Conservation (phyloP, 805 yeast genomes). For the Barnettozyma salicaria region DNA sequence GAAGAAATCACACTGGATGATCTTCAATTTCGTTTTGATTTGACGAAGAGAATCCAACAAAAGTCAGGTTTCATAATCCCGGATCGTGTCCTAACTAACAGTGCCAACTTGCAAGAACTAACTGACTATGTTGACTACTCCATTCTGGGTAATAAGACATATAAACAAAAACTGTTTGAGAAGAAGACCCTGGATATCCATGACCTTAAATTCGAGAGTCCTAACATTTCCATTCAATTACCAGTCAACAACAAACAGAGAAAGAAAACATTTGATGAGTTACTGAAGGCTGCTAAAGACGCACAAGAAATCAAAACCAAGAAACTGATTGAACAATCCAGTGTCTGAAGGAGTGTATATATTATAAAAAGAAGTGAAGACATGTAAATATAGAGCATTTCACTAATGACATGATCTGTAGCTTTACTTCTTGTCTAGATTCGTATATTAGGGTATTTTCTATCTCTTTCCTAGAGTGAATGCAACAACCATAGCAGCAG, state of each 20-base stretch:
- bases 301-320: conserved; percentile 22
- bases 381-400: conserved; percentile 5
- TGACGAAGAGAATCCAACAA: conserved; percentile 30
- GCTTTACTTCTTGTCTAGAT: too few species aligned
- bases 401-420: too few species aligned
- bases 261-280: conserved; percentile 19
- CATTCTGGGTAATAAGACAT: conserved; percentile 9
- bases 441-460: too few species aligned
- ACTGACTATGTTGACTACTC: conserved; percentile 5
- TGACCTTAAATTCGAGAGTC: conserved; percentile 17
- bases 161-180: conserved; percentile 6
- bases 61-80: conserved; percentile 34
- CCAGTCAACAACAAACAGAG: conserved; percentile 22
- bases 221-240: conserved; percentile 21
- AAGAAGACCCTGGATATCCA: conserved; percentile 14
- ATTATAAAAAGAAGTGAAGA: not conserved
- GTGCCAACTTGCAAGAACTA: conserved; percentile 4
- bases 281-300: conserved; percentile 22
- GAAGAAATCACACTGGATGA: conserved; percentile 20
- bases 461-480: conserved; percentile 37
- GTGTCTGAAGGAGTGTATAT: conserved; percentile 9
- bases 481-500: conserved; percentile 52
- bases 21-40: conserved; percentile 31
- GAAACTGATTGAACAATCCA: conserved; percentile 19
- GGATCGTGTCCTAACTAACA: conserved; percentile 31